These are phyloP conservation scores for Tilletia indica DNA, from an alignment of 1,284 basidiomycete species.

Conservation along the genomic window DNA sequence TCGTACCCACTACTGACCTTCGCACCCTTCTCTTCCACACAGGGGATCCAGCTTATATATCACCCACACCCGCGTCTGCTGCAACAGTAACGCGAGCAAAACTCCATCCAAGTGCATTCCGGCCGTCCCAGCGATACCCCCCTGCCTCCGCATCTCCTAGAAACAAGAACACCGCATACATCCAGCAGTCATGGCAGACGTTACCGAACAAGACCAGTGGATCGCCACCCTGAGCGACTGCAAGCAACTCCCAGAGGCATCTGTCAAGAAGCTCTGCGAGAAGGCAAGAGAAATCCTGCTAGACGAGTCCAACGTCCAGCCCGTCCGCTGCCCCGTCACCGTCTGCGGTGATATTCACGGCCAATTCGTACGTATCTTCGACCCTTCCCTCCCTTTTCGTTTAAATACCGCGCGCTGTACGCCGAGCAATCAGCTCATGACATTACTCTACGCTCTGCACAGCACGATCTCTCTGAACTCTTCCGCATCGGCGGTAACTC, in stretches of 20 bases:
- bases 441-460: slow-evolving; percentile 17
- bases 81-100: too few relatives aligned
- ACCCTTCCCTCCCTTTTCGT: slow-evolving; percentile 17
- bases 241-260: slow-evolving; percentile 92
- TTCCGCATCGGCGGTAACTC: slow-evolving; percentile 99
- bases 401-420: too few relatives aligned
- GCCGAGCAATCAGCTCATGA: slow-evolving; percentile 21
- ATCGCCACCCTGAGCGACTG: slow-evolving; percentile 95
- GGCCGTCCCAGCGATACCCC: too few relatives aligned
- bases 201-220: slow-evolving; percentile 64
- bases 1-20: too few relatives aligned
- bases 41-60: too few relatives aligned
- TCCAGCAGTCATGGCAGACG: slow-evolving; percentile 44
- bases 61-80: too few relatives aligned
- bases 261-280: slow-evolving; percentile 97
- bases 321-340: slow-evolving; percentile 76
- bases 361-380: slow-evolving; percentile 81
- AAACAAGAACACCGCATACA: too few relatives aligned
- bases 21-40: too few relatives aligned
- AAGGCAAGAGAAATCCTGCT: slow-evolving; percentile 98
- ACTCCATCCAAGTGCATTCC: too few relatives aligned
- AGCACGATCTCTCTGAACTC: slow-evolving; percentile 98
- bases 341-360: slow-evolving; percentile 81
- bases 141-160: too few relatives aligned
- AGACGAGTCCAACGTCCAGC: slow-evolving; percentile 67